phyloP scores from a whole-genome alignment of 169 alveolate species.

The Plasmodium gaboni region DNA sequence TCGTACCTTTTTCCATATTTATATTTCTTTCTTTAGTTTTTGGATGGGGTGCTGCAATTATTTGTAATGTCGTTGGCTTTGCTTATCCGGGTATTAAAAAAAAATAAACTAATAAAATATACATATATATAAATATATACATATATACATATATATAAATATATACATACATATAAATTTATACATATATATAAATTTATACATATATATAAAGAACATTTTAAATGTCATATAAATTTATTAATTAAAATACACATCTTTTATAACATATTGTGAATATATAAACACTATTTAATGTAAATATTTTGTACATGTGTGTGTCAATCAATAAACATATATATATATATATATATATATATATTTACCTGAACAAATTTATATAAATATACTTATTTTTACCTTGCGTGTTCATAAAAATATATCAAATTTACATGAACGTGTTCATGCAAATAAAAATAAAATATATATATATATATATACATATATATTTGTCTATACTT shows the following conservation, averaged over 20 bases:
- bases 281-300: no score
- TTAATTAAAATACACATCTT: no score
- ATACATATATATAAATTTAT: neutral
- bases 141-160: neutral
- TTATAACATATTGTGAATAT: no score
- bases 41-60: conserved; percentile 84
- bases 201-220: neutral
- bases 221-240: neutral
- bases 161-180: neutral
- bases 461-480: neutral
- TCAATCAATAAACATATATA: neutral
- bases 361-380: neutral
- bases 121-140: neutral
- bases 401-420: no score
- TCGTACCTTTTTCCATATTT: conserved; percentile 36
- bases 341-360: neutral
- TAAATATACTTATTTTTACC: neutral
- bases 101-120: neutral
- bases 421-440: no score
- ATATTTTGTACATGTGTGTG: no score
- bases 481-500: neutral
- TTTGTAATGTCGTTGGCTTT: conserved; percentile 79
- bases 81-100: conserved; percentile 76
- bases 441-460: no score
- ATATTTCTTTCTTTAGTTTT: conserved; percentile 70